These are phyloP conservation scores for Entomortierella lignicola DNA, from an alignment of 192 early-diverging fungal species.

Conservation along the genomic window DNA sequence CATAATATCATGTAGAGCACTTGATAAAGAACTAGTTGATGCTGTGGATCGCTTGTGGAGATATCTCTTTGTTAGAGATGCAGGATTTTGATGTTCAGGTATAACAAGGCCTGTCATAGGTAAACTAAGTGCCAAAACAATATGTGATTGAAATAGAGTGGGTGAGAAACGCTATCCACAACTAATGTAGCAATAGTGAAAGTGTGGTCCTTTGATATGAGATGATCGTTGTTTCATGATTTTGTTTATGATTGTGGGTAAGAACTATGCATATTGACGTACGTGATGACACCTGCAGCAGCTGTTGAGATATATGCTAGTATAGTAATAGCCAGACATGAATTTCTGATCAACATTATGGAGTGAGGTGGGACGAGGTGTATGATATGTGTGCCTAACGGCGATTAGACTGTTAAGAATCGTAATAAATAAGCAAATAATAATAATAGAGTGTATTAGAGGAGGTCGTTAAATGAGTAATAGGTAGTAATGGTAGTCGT, in stretches of 20 bases:
- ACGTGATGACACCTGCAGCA: conserved; percentile 21
- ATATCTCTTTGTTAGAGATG: conserved; percentile 16
- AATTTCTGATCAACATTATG: conserved; percentile 1
- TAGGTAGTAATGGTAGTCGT: too few species aligned
- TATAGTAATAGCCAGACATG: background rate
- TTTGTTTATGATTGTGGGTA: too few species aligned
- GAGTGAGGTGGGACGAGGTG: background rate
- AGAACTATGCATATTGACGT: background rate
- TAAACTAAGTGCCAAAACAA: background rate
- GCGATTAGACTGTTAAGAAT: background rate
- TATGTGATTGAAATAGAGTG: background rate
- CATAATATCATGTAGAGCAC: conserved; percentile 14
- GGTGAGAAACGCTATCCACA: too few species aligned
- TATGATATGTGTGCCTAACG: background rate
- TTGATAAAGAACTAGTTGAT: conserved; percentile 18
- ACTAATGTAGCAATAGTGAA: too few species aligned
- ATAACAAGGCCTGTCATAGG: conserved; percentile 12
- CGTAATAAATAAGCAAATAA: too few species aligned
- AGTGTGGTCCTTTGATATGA: too few species aligned
- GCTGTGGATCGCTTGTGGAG: conserved; percentile 24
- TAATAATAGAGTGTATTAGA: too few species aligned
- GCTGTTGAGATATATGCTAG: conserved; percentile 7
- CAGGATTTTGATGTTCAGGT: conserved; percentile 17
- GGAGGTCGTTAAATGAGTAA: too few species aligned
- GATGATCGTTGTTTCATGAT: too few species aligned